These are phyloP conservation scores for Claviceps capensis DNA, from an alignment of 2,329 filamentous ascomycete genomes.

Conservation along the genomic window DNA sequence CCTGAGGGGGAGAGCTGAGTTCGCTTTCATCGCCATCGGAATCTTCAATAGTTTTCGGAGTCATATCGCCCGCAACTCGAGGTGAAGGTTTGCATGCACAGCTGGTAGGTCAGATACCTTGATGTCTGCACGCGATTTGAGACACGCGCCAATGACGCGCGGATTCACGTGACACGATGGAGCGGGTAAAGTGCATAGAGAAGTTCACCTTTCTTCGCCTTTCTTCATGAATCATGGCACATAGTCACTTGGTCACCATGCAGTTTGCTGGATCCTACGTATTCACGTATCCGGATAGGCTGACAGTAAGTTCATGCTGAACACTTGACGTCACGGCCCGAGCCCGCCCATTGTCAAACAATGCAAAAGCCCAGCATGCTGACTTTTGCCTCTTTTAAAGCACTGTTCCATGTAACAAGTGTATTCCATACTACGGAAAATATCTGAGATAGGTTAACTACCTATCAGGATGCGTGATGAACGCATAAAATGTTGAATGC, in stretches of 20 bases:
- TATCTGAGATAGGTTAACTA: slow-evolving; percentile 11
- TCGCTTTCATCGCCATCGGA: slow-evolving; percentile 22
- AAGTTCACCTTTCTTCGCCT: neutral
- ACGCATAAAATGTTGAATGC: slow-evolving; percentile 28
- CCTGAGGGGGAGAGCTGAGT: neutral
- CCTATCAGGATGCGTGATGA: slow-evolving; percentile 17
- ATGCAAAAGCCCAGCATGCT: too few species aligned
- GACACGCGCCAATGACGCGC: slow-evolving; percentile 1
- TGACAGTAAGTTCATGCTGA: too few species aligned
- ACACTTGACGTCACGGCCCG: too few species aligned
- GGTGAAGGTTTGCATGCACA: neutral
- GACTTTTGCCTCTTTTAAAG: too few species aligned
- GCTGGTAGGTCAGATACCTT: neutral
- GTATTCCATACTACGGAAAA: slow-evolving; percentile 11
- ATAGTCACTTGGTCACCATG: too few species aligned
- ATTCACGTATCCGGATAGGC: too few species aligned
- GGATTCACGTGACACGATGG: slow-evolving; percentile 2
- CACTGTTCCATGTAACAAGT: too few species aligned
- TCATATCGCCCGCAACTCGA: slow-evolving; percentile 7
- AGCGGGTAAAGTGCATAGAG: neutral
- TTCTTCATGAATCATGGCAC: too few species aligned
- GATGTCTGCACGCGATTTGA: neutral
- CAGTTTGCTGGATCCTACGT: too few species aligned
- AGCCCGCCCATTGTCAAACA: too few species aligned
- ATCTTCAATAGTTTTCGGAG: slow-evolving; percentile 21